A percentile compares a stretch with the other conserved stretches of the same genome.
Conservation (phyloP, 345 rosid genomes). For the rapeseed (Brassica napus) region Da-Ae NC_063452.1:59229501-59230000, state of each 20-base stretch:
- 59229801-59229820: conserved; percentile 46
- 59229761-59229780: conserved; percentile 86
- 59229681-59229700: background rate
- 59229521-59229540: conserved; percentile 66
- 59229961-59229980: conserved; percentile 52
- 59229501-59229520: conserved; percentile 58
- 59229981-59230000: conserved; percentile 49
- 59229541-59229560: conserved; percentile 56
- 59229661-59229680: no score
- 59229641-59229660: no score
- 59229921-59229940: conserved; percentile 69
- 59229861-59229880: background rate
- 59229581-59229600: conserved; percentile 68
- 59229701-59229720: conserved; percentile 10
- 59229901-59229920: conserved; percentile 52
- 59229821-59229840: conserved; percentile 41
- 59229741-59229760: conserved; percentile 64
- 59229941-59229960: conserved; percentile 53
- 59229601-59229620: conserved; percentile 74
- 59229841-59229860: background rate
- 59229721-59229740: conserved; percentile 63
- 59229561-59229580: conserved; percentile 63
- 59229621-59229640: conserved; percentile 13
- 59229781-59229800: conserved; percentile 70
- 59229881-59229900: conserved; percentile 40